Evolutionary conservation across 2,329 filamentous ascomycete genomes (phyloP), one percentile per base, ranked within the genome.

Genomic region (Fusarium goolgardi): DNA sequence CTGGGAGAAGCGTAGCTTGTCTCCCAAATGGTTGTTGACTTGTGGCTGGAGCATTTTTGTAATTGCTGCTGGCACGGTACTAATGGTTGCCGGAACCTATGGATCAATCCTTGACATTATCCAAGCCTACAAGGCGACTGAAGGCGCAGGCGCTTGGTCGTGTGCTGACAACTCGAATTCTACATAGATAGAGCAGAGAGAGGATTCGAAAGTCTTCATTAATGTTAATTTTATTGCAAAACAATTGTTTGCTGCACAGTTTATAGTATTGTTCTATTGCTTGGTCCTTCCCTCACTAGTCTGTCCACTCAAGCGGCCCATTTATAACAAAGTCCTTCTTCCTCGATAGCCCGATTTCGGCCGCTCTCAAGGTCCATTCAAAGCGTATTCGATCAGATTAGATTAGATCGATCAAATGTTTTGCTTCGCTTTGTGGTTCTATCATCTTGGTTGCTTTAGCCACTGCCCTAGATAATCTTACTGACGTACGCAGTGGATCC

Each of bases 11-110:
- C 52, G 71, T 41, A 27, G 32, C 3, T 20, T 41, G 2, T 46
- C 59, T 1, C 31, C 37, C 2, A 67, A 46, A 5, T 47, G 51
- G 52, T 7, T 67, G 21, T 40, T 51, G 5, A 27, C 57, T 18
- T 54, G 63, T 27, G 50, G 41, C 27, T 55, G 65, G 57, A 29
- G 50, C 25, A 6, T 49, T 8, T 69, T 69, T 13, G 65, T 69
- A 2, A 58, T 69, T 35, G 35, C 52, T 32, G 61, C 61, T 1
- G 73, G 71, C 8, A 70, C 63, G 0, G 81, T 83, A 56, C 55
- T 83, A 8, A 83, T 79, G 77, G 70, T 83, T n/a, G 78, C 75
- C 13, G 82, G 81, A 5, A 82, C 81, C 0, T 83, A 83, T 51
- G 81, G 81, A 1, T 81, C 81, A 1, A 70, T 84, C 11, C 71